These are phyloP conservation scores for Jaltomata sinuosa DNA, from an alignment of 257 asterid species.

Conservation along the genomic window DNA sequence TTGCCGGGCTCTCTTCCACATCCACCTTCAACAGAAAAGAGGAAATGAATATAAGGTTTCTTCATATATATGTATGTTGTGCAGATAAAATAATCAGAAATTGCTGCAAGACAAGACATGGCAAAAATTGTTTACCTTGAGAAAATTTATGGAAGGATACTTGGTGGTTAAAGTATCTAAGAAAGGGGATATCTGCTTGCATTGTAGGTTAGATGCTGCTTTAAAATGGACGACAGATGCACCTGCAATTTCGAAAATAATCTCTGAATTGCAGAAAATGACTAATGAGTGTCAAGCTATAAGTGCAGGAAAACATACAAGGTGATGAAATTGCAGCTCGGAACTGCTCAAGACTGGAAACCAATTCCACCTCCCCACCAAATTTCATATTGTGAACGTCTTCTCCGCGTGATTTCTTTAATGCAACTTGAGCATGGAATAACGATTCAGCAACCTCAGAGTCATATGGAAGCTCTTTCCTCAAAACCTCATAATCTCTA, in stretches of 20 bases:
- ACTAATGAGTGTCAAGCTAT: neutral
- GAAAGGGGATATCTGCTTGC: constrained; percentile 14
- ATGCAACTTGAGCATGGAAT: constrained; percentile 50
- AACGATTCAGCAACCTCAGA: constrained; percentile 59
- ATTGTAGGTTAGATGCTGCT: constrained; percentile 9
- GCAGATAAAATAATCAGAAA: neutral
- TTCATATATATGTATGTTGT: neutral
- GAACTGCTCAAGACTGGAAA: constrained; percentile 56
- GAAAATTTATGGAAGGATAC: constrained; percentile 21
- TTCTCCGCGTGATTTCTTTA: constrained; percentile 59
- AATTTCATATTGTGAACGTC: constrained; percentile 54
- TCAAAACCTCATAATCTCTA: constrained; percentile 54
- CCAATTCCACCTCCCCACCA: constrained; percentile 59
- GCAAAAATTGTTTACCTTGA: constrained; percentile 3
- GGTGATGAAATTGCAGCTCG: constrained; percentile 59
- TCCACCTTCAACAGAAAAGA: constrained; percentile 50
- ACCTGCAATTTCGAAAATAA: neutral
- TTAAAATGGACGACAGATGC: constrained; percentile 17
- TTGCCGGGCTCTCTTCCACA: constrained; percentile 43
- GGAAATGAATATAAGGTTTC: neutral
- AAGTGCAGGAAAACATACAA: constrained; percentile 17
- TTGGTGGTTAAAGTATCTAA: constrained; percentile 4
- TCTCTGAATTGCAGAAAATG: neutral
- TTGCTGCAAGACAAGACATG: neutral
- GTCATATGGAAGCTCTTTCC: constrained; percentile 54